Percentiles rank a stretch among this genome's conserved stretches.
phyloP scores from a whole-genome alignment of 139 green algal species.

The Coelastrella sp. region DNA sequence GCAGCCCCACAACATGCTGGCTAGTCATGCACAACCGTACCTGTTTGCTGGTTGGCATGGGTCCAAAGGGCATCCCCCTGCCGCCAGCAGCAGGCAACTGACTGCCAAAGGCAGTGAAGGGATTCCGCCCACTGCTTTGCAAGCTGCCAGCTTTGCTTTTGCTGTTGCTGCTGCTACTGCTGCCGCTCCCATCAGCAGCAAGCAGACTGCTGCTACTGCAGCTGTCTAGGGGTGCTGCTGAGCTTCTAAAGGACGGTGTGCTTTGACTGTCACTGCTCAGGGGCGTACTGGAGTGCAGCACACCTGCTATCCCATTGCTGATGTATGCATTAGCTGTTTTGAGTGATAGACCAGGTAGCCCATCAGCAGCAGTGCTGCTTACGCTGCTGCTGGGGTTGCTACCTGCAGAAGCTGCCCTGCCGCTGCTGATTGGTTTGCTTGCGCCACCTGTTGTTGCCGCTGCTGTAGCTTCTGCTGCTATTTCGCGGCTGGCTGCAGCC shows the following conservation, averaged over 20 bases:
- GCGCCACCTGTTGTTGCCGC: background rate
- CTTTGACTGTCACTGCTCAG: background rate
- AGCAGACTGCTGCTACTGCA: background rate
- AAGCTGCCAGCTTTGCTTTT: background rate
- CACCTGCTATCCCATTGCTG: background rate
- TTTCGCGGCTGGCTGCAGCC: too few species aligned
- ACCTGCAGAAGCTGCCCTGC: background rate
- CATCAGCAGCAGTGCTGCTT: slow-evolving; percentile 49
- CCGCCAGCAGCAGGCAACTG: background rate
- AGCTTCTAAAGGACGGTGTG: slow-evolving; percentile 25
- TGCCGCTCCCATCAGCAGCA: background rate
- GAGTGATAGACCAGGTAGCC: slow-evolving; percentile 2
- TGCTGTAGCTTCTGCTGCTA: background rate
- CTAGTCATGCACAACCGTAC: background rate
- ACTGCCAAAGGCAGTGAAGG: slow-evolving; percentile 27
- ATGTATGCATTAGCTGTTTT: background rate
- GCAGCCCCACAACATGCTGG: too few species aligned
- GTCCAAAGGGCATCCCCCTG: background rate
- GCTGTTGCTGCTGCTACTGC: background rate
- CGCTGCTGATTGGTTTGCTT: background rate
- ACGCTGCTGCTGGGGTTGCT: slow-evolving; percentile 11
- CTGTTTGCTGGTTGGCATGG: background rate
- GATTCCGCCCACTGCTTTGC: background rate
- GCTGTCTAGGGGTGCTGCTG: background rate
- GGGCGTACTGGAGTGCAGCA: slow-evolving; percentile 21